These are phyloP conservation scores for Yarrowia deformans DNA, from an alignment of 805 yeast species.

Conservation along the genomic window DNA sequence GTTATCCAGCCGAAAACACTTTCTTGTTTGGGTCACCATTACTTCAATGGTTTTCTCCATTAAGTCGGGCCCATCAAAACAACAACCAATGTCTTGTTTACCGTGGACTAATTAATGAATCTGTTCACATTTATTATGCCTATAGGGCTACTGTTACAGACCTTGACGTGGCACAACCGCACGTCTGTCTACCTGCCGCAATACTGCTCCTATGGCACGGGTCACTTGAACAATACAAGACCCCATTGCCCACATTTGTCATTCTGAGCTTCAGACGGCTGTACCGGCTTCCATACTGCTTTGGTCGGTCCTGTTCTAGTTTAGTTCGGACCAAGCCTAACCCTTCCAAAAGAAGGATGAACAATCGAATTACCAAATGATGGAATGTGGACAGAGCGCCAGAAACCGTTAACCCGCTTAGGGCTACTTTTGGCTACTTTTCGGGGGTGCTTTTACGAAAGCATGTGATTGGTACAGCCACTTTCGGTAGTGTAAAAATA, in stretches of 20 bases:
- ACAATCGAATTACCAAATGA: constrained; percentile 1
- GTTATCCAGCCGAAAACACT: neutral
- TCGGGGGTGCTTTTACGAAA: neutral
- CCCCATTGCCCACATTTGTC: neutral
- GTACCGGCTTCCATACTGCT: neutral
- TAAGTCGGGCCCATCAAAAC: no score
- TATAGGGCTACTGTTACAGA: no score
- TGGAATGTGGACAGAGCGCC: constrained; percentile 3
- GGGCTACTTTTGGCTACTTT: neutral
- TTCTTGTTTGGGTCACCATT: neutral
- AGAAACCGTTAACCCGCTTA: neutral
- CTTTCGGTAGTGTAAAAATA: neutral
- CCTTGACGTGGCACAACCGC: neutral
- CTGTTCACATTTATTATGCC: no score
- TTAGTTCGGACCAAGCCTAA: neutral
- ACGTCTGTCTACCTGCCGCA: neutral
- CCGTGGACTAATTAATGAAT: no score
- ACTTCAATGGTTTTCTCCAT: neutral
- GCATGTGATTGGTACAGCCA: constrained; percentile 10
- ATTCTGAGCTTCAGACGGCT: constrained; percentile 1
- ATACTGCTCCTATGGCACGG: neutral
- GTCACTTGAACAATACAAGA: neutral
- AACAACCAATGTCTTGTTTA: no score
- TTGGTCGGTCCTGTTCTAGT: neutral
- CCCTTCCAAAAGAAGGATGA: constrained; percentile 13